Evolutionary conservation across 2,329 filamentous ascomycete species (phyloP).

Genomic region (Verticillium zaregamsianum): DNA sequence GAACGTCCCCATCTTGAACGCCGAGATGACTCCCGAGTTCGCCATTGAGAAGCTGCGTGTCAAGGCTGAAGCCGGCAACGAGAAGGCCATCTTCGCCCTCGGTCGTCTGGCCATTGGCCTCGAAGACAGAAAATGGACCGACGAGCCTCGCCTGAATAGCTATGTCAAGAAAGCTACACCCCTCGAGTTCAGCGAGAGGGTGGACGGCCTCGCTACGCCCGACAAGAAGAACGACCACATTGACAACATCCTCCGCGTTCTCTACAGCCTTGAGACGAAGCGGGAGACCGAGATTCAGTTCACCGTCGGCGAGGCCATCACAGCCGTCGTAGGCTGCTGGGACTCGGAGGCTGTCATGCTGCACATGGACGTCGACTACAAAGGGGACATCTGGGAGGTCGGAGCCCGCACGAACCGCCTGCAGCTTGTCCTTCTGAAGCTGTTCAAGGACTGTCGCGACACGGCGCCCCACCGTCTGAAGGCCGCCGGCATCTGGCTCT

Average conservation of each 20-base stretch:
- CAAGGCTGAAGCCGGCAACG: constrained; percentile 74
- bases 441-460: constrained; percentile 72
- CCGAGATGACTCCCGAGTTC: constrained; percentile 27
- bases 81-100: constrained; percentile 75
- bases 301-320: constrained; percentile 82
- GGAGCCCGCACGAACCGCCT: constrained; percentile 7
- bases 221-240: constrained; percentile 5
- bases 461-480: constrained; percentile 88
- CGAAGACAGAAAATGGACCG: constrained; percentile 23
- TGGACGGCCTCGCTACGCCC: not conserved
- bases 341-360: constrained; percentile 73
- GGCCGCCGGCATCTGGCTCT: constrained; percentile 91
- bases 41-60: constrained; percentile 60
- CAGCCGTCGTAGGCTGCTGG: constrained; percentile 76
- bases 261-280: constrained; percentile 78
- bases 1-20: constrained; percentile 17
- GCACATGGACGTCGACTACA: constrained; percentile 66
- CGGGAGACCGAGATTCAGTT: constrained; percentile 87
- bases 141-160: constrained; percentile 1
- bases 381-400: constrained; percentile 36
- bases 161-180: not conserved
- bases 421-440: constrained; percentile 57
- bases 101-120: constrained; percentile 70
- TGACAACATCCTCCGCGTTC: constrained; percentile 43
- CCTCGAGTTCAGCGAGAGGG: not conserved